Conservation (phyloP, 345 rosid genomes). For the Kernera saxatilis region DNA sequence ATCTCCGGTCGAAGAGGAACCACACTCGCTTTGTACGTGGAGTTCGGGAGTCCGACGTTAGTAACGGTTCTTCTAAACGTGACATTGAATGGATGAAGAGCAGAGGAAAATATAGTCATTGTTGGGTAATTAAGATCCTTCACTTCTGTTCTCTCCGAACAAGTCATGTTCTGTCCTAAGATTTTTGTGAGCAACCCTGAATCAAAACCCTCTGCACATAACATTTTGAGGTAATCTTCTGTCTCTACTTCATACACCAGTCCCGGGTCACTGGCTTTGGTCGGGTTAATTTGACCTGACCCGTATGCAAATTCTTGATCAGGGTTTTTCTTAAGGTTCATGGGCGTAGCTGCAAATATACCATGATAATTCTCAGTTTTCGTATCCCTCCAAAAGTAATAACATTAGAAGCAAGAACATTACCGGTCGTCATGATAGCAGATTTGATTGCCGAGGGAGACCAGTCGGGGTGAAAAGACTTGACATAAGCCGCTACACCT, state of each 20-base stretch:
- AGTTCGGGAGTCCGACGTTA: conserved; percentile 34
- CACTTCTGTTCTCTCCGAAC: conserved; percentile 10
- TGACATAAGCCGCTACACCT: conserved; percentile 37
- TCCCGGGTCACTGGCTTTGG: conserved; percentile 26
- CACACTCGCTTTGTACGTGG: conserved; percentile 28
- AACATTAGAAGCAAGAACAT: neutral
- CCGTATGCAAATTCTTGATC: conserved; percentile 26
- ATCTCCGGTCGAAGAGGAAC: conserved; percentile 7
- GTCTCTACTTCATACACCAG: conserved; percentile 20
- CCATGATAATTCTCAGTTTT: neutral
- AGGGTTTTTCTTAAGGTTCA: conserved; percentile 15
- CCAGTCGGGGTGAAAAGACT: conserved; percentile 41
- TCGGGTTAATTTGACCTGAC: conserved; percentile 25
- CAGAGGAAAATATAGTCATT: conserved; percentile 1
- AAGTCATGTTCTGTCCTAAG: conserved; percentile 9
- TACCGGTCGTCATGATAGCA: conserved; percentile 41
- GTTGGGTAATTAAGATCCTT: conserved; percentile 40
- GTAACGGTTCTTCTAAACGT: conserved; percentile 35
- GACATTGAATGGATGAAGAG: conserved; percentile 8
- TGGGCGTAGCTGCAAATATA: conserved; percentile 11
- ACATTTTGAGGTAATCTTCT: conserved; percentile 22
- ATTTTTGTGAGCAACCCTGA: conserved; percentile 12
- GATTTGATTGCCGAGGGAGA: conserved; percentile 41
- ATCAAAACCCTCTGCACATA: conserved; percentile 16
- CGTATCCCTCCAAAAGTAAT: neutral